Percentiles rank a stretch among this genome's conserved stretches.
These are phyloP conservation scores for Shiraia sp. DNA, from an alignment of 2,329 filamentous ascomycete genomes.

Conservation along the genomic window DNA sequence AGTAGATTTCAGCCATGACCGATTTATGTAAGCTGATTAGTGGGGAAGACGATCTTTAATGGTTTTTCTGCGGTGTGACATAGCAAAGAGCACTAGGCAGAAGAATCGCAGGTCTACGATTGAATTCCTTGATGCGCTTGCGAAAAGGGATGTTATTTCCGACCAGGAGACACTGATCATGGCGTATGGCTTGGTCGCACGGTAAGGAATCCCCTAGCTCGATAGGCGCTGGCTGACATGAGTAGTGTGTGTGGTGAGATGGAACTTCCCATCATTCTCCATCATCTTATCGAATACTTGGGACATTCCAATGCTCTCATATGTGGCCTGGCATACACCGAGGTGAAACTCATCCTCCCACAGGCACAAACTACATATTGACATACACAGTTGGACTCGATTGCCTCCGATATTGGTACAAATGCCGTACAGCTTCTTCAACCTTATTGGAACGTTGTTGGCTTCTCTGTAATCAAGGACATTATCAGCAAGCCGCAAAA, in stretches of 20 bases:
- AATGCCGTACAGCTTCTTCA: conserved; percentile 72
- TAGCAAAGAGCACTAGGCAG: conserved; percentile 54
- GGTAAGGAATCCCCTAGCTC: conserved; percentile 48
- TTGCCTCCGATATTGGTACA: conserved; percentile 67
- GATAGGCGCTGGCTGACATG: conserved; percentile 8
- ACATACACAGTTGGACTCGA: conserved; percentile 61
- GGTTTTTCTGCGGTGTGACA: conserved; percentile 62
- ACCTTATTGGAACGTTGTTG: conserved; percentile 87
- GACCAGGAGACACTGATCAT: conserved; percentile 83
- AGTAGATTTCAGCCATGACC: conserved; percentile 18
- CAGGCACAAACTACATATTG: not conserved
- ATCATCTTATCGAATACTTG: conserved; percentile 83
- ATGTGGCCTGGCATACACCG: conserved; percentile 80
- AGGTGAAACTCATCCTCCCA: conserved; percentile 53
- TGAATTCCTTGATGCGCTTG: conserved; percentile 71
- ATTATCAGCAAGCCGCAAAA: conserved; percentile 80
- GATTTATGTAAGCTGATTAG: not conserved
- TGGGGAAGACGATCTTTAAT: conserved; percentile 63
- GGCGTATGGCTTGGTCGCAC: conserved; percentile 82
- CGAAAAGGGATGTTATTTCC: conserved; percentile 67
- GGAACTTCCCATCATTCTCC: conserved; percentile 82
- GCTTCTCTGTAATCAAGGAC: conserved; percentile 80
- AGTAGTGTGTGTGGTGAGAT: conserved; percentile 71
- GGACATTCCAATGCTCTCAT: conserved; percentile 81
- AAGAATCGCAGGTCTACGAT: conserved; percentile 73